Conservation (phyloP, 2,329 filamentous ascomycete genomes). For the Reticulascus tulasneorum region DNA sequence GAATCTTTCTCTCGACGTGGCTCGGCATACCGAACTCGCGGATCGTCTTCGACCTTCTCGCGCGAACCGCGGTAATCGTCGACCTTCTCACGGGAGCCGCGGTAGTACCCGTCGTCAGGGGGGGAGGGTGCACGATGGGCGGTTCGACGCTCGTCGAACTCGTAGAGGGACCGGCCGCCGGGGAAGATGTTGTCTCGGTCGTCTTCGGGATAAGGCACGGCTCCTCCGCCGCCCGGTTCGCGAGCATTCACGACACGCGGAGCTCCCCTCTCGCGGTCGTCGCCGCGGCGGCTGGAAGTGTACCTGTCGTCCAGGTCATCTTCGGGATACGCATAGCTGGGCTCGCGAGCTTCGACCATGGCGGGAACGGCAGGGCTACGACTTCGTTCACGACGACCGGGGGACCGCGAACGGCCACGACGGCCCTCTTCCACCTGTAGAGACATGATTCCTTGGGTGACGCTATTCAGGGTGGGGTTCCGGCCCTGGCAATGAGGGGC, state of each 20-base stretch:
- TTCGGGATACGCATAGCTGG: conserved; percentile 36
- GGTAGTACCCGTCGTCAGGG: conserved; percentile 29
- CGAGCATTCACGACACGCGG: conserved; percentile 8
- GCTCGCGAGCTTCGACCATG: conserved; percentile 36
- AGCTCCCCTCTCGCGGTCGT: conserved; percentile 17
- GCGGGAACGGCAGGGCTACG: conserved; percentile 24
- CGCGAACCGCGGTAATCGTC: conserved; percentile 23
- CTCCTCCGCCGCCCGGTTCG: conserved; percentile 14
- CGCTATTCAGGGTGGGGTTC: too few relatives aligned
- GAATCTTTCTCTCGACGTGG: conserved; percentile 4
- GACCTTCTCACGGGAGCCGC: conserved; percentile 30
- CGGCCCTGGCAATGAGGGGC: too few relatives aligned
- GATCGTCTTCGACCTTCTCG: conserved; percentile 18
- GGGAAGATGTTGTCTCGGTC: conserved; percentile 33
- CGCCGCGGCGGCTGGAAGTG: conserved; percentile 23
- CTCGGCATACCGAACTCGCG: conserved; percentile 17
- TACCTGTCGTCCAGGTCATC: conserved; percentile 37
- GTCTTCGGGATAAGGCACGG: conserved; percentile 35
- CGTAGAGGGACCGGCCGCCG: conserved; percentile 30
- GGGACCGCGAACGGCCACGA: conserved; percentile 45
- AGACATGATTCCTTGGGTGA: conserved; percentile 42
- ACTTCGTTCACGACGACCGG: conserved; percentile 34
- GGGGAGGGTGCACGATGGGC: conserved; percentile 31
- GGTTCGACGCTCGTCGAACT: conserved; percentile 31
- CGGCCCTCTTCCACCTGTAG: conserved; percentile 43